Base-by-base conservation (phyloP, 169 alveolate species). In the Cryptosporidium viatorum region DNA sequence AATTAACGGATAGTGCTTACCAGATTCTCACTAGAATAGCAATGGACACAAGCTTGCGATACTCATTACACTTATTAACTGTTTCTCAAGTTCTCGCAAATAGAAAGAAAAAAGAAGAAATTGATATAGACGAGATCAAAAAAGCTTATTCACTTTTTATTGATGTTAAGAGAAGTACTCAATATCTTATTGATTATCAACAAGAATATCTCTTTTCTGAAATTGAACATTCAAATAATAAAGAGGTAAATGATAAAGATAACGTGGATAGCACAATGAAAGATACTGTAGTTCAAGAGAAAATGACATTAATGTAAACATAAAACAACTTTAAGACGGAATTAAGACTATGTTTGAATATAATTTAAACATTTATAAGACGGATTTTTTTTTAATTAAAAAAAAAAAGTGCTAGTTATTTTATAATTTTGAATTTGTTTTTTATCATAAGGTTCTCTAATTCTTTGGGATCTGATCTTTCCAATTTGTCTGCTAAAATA, bases 141-240 rank as follows among this genome's bases (percentile, higher is more conserved):
- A 93, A 97, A 68, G 99, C 98, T 29, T 98, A 97, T 91, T 93
- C 97, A 33, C 94, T 98, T 91, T 98, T 98, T 86, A 96, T 97
- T 84, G 99, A 98, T 86, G 97, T 98, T 51, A 97, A 97, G 86
- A 93, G 99, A 86, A 93, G 98, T 70, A 96, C 99, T 55, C 97
- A 98, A 91, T 98, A 96, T 95, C 94, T 98, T 65, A 94, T 94
- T 80, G 89, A 80, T 7, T 80, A 80, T 21, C 89, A 80, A 29
- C 80, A 80, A 39, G 89, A 80, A 62, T 80, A 80, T 41, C 65
- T 80, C 7, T 80, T 80, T 29, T 80, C 89, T 10, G 89, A 80
- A 43, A 65, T 80, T 31, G 80, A 80, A n/a, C 29, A 3, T 21
- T 37, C 71, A 65, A 65, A 62, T 52, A 52, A 52, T 52, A 52